Percentiles rank a stretch among this genome's conserved stretches.
These are phyloP conservation scores for Carex parvula DNA, from an alignment of 176 grass and related monocot species.

Conservation along the genomic window DNA sequence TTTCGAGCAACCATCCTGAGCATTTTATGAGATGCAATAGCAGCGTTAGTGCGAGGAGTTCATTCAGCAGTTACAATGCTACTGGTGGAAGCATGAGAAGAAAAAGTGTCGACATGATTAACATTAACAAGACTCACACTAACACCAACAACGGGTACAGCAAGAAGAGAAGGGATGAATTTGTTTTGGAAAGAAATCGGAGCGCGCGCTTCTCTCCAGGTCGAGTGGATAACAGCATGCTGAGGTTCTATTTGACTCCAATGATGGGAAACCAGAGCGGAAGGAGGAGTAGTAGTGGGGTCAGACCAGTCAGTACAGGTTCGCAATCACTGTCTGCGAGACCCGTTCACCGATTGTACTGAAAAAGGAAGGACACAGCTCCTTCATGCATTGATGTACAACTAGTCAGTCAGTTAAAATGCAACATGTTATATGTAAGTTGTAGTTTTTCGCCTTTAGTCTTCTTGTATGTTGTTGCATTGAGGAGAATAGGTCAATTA, in stretches of 20 bases:
- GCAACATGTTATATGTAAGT: slow-evolving; percentile 6
- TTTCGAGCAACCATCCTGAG: slow-evolving; percentile 40
- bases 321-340: slow-evolving; percentile 37
- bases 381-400: neutral
- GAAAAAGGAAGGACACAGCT: neutral
- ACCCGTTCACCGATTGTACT: slow-evolving; percentile 44
- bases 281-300: slow-evolving; percentile 35
- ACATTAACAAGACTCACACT: slow-evolving; percentile 32
- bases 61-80: slow-evolving; percentile 29
- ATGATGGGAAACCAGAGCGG: slow-evolving; percentile 28
- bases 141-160: neutral
- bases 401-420: neutral
- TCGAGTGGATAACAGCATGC: slow-evolving; percentile 30
- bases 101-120: slow-evolving; percentile 35
- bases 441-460: slow-evolving; percentile 9
- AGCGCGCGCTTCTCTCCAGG: slow-evolving; percentile 50
- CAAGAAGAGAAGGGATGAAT: slow-evolving; percentile 61
- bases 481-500: slow-evolving; percentile 16
- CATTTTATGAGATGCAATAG: slow-evolving; percentile 72
- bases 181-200: slow-evolving; percentile 56
- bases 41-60: slow-evolving; percentile 57
- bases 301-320: slow-evolving; percentile 35
- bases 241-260: slow-evolving; percentile 39
- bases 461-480: slow-evolving; percentile 3
- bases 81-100: slow-evolving; percentile 42